These are phyloP conservation scores for Kazachstania psychrophila DNA, from an alignment of 805 yeast genomes.

Conservation along the genomic window DNA sequence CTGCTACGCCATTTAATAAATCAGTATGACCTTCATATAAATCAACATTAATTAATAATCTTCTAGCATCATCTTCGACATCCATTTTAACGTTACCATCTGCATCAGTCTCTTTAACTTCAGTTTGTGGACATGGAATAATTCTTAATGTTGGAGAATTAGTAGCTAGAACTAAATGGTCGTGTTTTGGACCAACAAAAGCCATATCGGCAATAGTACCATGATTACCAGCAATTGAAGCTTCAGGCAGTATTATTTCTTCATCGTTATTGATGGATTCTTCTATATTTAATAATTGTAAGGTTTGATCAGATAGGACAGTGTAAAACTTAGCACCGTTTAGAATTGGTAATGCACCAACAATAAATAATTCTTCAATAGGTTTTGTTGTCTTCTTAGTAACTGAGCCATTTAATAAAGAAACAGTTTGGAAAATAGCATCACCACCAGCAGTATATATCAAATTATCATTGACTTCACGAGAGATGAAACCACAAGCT, in stretches of 20 bases:
- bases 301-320: conserved; percentile 78
- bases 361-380: conserved; percentile 63
- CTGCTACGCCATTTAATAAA: conserved; percentile 70
- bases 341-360: conserved; percentile 43
- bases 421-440: conserved; percentile 61
- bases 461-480: conserved; percentile 29
- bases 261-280: conserved; percentile 24
- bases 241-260: conserved; percentile 34
- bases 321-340: conserved; percentile 34
- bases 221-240: conserved; percentile 81
- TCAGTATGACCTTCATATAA: conserved; percentile 78
- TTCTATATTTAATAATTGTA: conserved; percentile 40
- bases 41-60: conserved; percentile 45
- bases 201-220: conserved; percentile 90
- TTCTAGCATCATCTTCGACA: conserved; percentile 5
- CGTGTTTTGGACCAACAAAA: conserved; percentile 54
- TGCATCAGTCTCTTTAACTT: not conserved
- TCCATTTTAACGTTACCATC: not conserved
- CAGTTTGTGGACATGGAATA: conserved; percentile 34
- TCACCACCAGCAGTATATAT: conserved; percentile 69
- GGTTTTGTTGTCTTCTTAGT: conserved; percentile 38
- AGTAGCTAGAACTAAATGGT: conserved; percentile 74
- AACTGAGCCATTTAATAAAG: conserved; percentile 39
- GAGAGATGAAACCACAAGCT: conserved; percentile 49
- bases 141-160: conserved; percentile 84